These are phyloP conservation scores for Monosporascus sp. DNA, from an alignment of 2,329 filamentous ascomycete genomes.

Conservation along the genomic window DNA sequence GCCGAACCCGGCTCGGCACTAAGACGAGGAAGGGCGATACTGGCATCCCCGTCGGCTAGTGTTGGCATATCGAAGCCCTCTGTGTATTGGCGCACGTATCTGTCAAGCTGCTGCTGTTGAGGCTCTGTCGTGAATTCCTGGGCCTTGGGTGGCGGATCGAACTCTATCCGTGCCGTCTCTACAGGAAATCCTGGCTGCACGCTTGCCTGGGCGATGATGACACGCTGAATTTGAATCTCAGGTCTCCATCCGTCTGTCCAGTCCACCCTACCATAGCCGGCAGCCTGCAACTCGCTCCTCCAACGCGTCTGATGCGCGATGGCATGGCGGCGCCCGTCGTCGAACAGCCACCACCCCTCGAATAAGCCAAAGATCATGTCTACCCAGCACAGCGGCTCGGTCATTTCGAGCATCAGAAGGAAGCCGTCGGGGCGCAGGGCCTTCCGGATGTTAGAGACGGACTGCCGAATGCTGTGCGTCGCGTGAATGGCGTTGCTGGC, in stretches of 20 bases:
- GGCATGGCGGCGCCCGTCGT: conserved; percentile 22
- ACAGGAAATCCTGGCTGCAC: no score
- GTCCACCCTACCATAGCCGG: conserved; percentile 19
- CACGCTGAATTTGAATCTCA: conserved; percentile 15
- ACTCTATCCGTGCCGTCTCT: no score
- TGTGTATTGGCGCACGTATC: no score
- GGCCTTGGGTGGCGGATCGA: no score
- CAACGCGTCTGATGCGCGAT: conserved; percentile 14
- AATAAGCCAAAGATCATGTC: conserved; percentile 29
- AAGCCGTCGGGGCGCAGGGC: conserved; percentile 26
- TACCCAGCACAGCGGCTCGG: conserved; percentile 19
- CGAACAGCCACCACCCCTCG: conserved; percentile 31
- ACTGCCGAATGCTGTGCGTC: conserved; percentile 18
- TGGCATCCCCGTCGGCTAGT: no score
- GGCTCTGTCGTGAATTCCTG: no score
- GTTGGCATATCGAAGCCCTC: no score
- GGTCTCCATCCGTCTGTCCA: conserved; percentile 18
- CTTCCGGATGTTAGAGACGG: conserved; percentile 18
- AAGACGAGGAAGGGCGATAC: no score
- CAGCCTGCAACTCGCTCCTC: conserved; percentile 12
- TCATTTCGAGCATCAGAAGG: conserved; percentile 27
- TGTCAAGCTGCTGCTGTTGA: no score
- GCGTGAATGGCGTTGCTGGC: conserved; percentile 34
- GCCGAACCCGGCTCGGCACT: no score
- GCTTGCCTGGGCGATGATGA: conserved; percentile 15